Percentiles rank a stretch among this genome's conserved stretches.
Conservation (phyloP, 2,329 filamentous ascomycete species). For the Exophiala aquamarina region DNA sequence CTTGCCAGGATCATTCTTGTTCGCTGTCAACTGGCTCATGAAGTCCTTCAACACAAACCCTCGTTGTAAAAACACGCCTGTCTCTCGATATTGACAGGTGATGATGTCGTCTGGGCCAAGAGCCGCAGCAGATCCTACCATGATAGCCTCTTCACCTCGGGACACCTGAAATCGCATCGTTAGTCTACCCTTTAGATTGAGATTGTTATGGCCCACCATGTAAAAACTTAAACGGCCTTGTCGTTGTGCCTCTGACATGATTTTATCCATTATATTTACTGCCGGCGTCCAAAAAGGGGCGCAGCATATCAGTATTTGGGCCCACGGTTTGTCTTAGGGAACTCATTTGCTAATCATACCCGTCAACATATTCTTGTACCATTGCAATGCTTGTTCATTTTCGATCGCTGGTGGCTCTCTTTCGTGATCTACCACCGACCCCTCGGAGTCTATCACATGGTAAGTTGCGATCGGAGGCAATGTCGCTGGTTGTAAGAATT, state of each 20-base stretch:
- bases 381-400: conserved; percentile 55
- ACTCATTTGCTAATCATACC: not conserved
- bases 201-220: conserved; percentile 60
- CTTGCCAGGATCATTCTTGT: conserved; percentile 72
- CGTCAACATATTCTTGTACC: conserved; percentile 63
- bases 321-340: not conserved
- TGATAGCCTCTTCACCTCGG: conserved; percentile 89
- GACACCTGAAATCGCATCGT: conserved; percentile 42
- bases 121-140: conserved; percentile 81
- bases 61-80: conserved; percentile 84
- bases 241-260: conserved; percentile 96
- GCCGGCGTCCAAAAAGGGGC: no score
- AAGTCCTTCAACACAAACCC: conserved; percentile 85
- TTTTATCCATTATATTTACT: conserved; percentile 85
- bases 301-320: not conserved
- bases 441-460: conserved; percentile 85
- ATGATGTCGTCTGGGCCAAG: conserved; percentile 79
- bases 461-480: conserved; percentile 82
- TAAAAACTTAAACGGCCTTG: conserved; percentile 95
- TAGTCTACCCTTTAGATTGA: not conserved
- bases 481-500: conserved; percentile 71
- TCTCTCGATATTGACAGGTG: conserved; percentile 91
- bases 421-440: conserved; percentile 68
- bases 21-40: conserved; percentile 92
- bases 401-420: conserved; percentile 43